Conservation (phyloP, 1,139 yeast genomes). For the Ashbya aceris region DNA sequence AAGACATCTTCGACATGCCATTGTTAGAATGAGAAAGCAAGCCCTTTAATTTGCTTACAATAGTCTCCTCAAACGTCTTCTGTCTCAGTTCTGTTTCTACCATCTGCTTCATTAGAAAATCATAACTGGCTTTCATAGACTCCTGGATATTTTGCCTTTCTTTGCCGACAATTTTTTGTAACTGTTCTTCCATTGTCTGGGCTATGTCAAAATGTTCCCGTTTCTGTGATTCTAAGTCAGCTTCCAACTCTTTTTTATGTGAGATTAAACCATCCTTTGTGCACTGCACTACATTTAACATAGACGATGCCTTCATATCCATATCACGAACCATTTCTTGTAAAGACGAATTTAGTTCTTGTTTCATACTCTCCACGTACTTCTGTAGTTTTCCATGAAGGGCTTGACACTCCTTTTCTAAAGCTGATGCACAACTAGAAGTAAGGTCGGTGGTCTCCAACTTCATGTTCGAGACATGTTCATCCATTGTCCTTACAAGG, state of each 20-base stretch:
- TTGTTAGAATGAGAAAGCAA: neutral
- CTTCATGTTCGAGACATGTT: neutral
- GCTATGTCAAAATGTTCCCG: slow-evolving; percentile 5
- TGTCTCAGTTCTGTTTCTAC: slow-evolving; percentile 1
- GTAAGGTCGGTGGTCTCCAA: neutral
- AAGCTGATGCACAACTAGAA: neutral
- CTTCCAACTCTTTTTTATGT: neutral
- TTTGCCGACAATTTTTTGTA: slow-evolving; percentile 3
- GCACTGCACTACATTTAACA: neutral
- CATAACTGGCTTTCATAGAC: slow-evolving; percentile 1
- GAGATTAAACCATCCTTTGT: neutral
- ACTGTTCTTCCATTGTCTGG: slow-evolving; percentile 1
- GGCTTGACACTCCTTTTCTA: neutral
- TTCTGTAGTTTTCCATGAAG: neutral
- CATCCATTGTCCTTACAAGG: neutral
- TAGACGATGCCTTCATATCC: neutral
- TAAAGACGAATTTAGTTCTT: neutral
- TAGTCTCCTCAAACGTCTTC: neutral
- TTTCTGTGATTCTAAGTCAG: neutral
- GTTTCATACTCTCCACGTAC: slow-evolving; percentile 3
- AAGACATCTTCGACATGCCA: neutral
- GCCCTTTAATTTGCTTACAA: neutral
- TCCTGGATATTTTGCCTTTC: slow-evolving; percentile 2
- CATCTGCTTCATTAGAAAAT: slow-evolving; percentile 2
- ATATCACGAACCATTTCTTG: neutral